Evolutionary conservation across 176 grass and related monocot genomes (phyloP), one percentile per base, ranked within the genome.

Genomic region (Zoysia japonica): DNA sequence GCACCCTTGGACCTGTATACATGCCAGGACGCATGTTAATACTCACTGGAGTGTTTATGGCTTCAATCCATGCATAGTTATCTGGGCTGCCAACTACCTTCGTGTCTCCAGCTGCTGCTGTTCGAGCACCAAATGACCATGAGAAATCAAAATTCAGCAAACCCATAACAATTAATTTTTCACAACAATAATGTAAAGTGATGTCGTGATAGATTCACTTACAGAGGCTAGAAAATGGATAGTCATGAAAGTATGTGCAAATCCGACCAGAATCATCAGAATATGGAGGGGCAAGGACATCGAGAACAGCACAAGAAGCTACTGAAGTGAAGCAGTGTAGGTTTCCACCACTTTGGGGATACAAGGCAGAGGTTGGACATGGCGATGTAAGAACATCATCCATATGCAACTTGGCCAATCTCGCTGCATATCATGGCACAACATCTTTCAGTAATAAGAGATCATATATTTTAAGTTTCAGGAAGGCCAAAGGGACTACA

Each of bases 311-410:
- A 88, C 91, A 93, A 55, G 88, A 88, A 65, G 80, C 71, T 44
- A 93, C 91, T 68, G 91, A 87, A 62, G 91, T 93, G 80, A 93
- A 93, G 69, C 85, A 90, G 43, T 93, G 91, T 52, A 93, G 17
- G 76, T 93, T 93, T 47, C 91, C 91, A 17, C 88, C 88, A 90
- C 76, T 90, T 84, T 77, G 78, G 35, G 91, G 88, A 77, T 88
- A 93, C 80, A 93, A 72, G 75, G 90, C 50, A 9, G 85, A 84
- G 51, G 91, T 86, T 69, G 91, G 83, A 82, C 86, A 90, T 37
- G 88, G 80, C 38, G 91, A 80, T 55, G 86, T 81, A 35, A 70
- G 43, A 71, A 93, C 83, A 84, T 79, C 84, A 85, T 93, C 91
- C 3, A 14, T 84, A 69, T 93, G 83, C 67, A 93, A 84, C 67